phyloP scores from a whole-genome alignment of 78 protist species.

The Dictyostelium capitatum region DNA sequence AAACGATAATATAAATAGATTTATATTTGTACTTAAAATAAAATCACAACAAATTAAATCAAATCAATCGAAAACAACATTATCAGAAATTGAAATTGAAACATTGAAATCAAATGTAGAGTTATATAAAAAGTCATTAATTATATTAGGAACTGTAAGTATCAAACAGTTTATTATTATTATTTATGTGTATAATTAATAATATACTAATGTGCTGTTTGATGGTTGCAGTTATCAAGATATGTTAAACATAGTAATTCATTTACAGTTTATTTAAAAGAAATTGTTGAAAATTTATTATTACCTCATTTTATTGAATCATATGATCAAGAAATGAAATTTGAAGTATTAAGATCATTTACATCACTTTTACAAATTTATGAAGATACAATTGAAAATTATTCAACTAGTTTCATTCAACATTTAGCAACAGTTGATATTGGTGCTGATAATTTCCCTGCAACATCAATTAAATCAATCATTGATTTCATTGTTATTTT shows the following conservation, averaged over 20 bases:
- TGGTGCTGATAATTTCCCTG: neutral
- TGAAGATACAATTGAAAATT: constrained; percentile 15
- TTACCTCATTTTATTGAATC: neutral
- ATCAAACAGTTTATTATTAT: neutral
- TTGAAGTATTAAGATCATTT: constrained; percentile 28
- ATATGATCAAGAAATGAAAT: neutral
- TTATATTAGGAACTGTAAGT: constrained; percentile 31
- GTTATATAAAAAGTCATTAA: constrained; percentile 1
- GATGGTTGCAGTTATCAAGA: constrained; percentile 29
- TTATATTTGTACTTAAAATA: constrained; percentile 12
- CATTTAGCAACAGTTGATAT: neutral
- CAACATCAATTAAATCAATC: constrained; percentile 17
- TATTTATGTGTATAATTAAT: neutral
- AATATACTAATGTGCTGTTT: neutral
- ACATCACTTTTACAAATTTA: constrained; percentile 55
- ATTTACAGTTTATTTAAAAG: constrained; percentile 7
- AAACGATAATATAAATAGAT: constrained; percentile 23
- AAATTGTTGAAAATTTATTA: constrained; percentile 16
- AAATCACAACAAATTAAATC: constrained; percentile 24
- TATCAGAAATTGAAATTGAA: neutral
- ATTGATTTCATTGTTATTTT: constrained; percentile 18
- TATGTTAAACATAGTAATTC: constrained; percentile 29
- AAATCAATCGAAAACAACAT: neutral
- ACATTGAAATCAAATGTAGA: neutral
- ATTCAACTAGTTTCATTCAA: constrained; percentile 10